Base-by-base conservation (phyloP, 2,329 filamentous ascomycete species). In the Ophiostoma fasciatum region DNA sequence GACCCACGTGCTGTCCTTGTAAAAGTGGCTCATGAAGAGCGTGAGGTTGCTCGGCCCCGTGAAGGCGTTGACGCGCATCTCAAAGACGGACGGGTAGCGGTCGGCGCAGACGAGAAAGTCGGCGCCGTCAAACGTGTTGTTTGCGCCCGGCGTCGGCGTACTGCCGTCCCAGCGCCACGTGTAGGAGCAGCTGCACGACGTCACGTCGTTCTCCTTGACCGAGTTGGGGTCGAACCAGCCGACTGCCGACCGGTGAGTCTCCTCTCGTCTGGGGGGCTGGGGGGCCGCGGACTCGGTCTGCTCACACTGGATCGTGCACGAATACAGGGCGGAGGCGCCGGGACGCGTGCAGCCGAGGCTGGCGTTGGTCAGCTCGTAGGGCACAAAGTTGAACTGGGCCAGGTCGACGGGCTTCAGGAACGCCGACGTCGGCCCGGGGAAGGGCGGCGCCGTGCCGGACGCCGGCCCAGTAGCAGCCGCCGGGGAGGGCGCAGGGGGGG, bases 191-290 rank as follows among this genome's bases (percentile, higher is more conserved):
- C n/a, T 15, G 39, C 45, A 46, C 2, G 43, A 43, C 1, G 46
- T 43, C 17, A 49, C 40, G 13, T 45, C 43, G 45, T 52, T 52
- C 30, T 51, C 40, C 18, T 29, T 33, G 28, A 48, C 48, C 3
- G 50, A 50, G 42, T 52, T 52, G 25, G 49, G 50, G 39, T 52
- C 50, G 30, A 44, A 45, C 49, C 48, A 51, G 30, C 46, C 30
- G 39, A 51, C 49, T 52, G 19, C 5, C 35, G 23, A 25, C 11
- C 11, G 2, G 9, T 13, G 3, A 13, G 11, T 9, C 11, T 10
- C 7, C 11, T 25, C 9, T 23, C 9, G 4, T 23, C n/a, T n/a
- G n/a, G n/a, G n/a, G n/a, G n/a, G n/a, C n/a, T n/a, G n/a, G n/a
- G n/a, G n/a, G n/a, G n/a, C n/a, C n/a, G n/a, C n/a, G n/a, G n/a